Conservation (phyloP, 148 eudicot species). For the Selenicereus undatus region DNA sequence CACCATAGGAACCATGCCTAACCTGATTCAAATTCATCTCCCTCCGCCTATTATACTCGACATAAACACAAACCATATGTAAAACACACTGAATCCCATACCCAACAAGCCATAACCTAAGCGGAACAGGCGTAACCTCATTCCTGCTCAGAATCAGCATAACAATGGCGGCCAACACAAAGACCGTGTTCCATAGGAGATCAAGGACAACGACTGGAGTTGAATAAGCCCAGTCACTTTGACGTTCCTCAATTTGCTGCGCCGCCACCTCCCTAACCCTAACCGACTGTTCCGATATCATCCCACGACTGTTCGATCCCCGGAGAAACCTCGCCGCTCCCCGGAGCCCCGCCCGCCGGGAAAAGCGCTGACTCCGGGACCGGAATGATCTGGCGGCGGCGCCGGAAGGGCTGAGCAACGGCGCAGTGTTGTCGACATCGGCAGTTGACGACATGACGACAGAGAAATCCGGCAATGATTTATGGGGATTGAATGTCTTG, state of each 20-base stretch:
- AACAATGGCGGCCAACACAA: slow-evolving; percentile 35
- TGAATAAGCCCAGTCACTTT: slow-evolving; percentile 74
- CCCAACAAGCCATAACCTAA: slow-evolving; percentile 73
- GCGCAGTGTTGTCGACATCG: slow-evolving; percentile 34
- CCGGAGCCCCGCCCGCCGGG: slow-evolving; percentile 40
- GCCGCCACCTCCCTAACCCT: slow-evolving; percentile 71
- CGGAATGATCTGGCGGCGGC: slow-evolving; percentile 20
- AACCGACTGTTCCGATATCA: slow-evolving; percentile 63
- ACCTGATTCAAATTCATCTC: slow-evolving; percentile 10
- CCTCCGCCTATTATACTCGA: slow-evolving; percentile 49
- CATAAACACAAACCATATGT: slow-evolving; percentile 67
- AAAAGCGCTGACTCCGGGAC: slow-evolving; percentile 30
- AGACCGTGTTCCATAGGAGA: slow-evolving; percentile 60
- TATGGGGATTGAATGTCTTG: background rate
- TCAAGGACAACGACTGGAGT: slow-evolving; percentile 56
- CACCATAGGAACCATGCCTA: slow-evolving; percentile 13
- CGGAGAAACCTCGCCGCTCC: slow-evolving; percentile 66
- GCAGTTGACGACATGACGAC: slow-evolving; percentile 29
- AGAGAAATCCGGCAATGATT: slow-evolving; percentile 10
- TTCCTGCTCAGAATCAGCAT: slow-evolving; percentile 41
- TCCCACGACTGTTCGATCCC: slow-evolving; percentile 49
- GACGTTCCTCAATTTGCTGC: slow-evolving; percentile 68
- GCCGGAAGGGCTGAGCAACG: slow-evolving; percentile 34
- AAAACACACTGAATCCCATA: slow-evolving; percentile 60
- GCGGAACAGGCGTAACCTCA: slow-evolving; percentile 50